Conservation (phyloP, 306 rosid genomes). For the Cucurbita moschata region DNA sequence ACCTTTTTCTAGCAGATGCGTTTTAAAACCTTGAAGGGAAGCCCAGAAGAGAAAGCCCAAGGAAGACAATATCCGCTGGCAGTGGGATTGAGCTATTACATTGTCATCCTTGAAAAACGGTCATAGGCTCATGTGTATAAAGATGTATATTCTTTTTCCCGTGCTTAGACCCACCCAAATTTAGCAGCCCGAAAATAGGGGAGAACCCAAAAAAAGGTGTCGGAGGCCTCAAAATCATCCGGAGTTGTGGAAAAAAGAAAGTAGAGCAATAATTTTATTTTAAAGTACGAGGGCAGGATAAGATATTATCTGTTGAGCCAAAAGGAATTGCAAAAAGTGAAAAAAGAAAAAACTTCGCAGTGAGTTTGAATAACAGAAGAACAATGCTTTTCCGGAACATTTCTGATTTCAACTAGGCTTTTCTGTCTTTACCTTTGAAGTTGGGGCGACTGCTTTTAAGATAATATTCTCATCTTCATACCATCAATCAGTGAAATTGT, state of each 20-base stretch:
- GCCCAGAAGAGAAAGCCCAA: too few species aligned
- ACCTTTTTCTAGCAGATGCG: too few species aligned
- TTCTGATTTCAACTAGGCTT: neutral
- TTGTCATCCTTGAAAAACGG: neutral
- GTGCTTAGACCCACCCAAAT: too few species aligned
- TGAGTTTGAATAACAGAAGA: neutral
- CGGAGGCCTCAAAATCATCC: too few species aligned
- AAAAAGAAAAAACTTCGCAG: neutral
- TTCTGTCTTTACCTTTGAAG: constrained; percentile 2
- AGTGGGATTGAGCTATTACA: too few species aligned
- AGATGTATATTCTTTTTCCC: neutral
- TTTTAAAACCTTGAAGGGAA: too few species aligned
- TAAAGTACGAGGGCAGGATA: neutral
- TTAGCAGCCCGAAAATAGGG: too few species aligned
- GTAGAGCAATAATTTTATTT: neutral
- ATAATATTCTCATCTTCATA: neutral
- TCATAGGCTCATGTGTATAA: neutral
- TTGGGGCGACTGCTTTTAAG: neutral
- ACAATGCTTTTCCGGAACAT: neutral
- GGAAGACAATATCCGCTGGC: too few species aligned
- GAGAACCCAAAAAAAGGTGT: too few species aligned
- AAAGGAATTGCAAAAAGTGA: neutral
- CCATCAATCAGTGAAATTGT: too few species aligned
- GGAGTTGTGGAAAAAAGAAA: neutral
- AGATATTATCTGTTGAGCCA: neutral